Base-by-base conservation (phyloP, 345 rosid species). In the Salix udensis region DNA sequence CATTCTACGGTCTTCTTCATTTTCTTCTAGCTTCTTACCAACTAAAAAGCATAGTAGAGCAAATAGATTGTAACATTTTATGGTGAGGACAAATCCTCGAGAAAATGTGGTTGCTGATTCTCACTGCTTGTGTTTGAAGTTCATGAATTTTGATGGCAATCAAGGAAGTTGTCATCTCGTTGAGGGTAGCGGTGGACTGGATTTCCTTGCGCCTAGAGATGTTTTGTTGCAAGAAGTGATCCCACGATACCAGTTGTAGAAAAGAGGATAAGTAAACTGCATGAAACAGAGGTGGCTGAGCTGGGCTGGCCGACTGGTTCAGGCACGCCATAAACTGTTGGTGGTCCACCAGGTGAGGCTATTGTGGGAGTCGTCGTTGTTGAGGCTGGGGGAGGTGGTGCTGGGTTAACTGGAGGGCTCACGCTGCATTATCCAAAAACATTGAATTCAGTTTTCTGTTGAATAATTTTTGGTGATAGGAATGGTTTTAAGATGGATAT, bases 231-330 rank as follows among this genome's bases (percentile, higher is more conserved):
- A 77, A 82, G 78, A 73, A 89, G 81, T 78, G 84, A 77, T 71
- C 83, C 82, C 65, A 82, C 67, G 14, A 74, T 60, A 10, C 83
- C 84, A 60, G 84, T 72, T 53, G 86, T 78, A 42, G 85, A 71
- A 78, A 87, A 80, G 76, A 91, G 64, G 76, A 85, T 75, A 75
- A 84, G 75, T 58, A 78, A 73, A 84, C 83, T 79, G 79, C 72
- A 74, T 58, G 91, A 82, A 46, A 83, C 53, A 31, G 82, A 73
- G 78, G 81, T 80, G 75, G 98, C 92, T 67, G 97, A 90, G 86
- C 80, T 95, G 44, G 98, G 98, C 67, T 82, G 84, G 60, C 97
- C 92, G 14, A 92, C 85, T 72, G 99, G 98, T 84, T 88, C 97
- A 66, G 90, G 91, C 58, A 88, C 87, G 4, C 97, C 96, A 7